Conservation (phyloP, 2,329 filamentous ascomycete genomes). For the Diplodia seriata region DNA sequence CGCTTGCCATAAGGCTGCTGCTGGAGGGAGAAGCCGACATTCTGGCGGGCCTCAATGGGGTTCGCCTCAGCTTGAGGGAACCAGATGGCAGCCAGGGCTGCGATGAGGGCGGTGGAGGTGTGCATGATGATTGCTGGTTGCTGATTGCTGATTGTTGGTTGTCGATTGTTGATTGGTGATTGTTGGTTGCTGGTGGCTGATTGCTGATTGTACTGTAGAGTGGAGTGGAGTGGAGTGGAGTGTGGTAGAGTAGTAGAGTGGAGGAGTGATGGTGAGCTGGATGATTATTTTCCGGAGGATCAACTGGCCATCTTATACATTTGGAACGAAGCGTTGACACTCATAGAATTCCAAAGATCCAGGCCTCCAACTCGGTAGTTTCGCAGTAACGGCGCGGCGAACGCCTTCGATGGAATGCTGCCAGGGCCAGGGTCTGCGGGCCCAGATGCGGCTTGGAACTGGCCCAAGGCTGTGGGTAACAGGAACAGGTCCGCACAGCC, state of each 20-base stretch:
- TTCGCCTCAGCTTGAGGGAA: neutral
- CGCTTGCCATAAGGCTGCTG: constrained; percentile 15
- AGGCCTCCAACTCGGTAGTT: neutral
- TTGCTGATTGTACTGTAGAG: neutral
- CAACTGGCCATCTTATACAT: constrained; percentile 13
- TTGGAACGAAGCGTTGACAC: neutral
- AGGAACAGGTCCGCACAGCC: neutral
- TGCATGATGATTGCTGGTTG: constrained; percentile 10
- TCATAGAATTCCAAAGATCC: neutral
- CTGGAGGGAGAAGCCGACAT: constrained; percentile 4
- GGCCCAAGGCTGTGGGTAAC: neutral
- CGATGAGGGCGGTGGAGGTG: constrained; percentile 1
- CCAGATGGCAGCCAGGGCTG: constrained; percentile 20
- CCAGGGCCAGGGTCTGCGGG: constrained; percentile 2
- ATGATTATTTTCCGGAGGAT: neutral
- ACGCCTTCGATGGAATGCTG: neutral
- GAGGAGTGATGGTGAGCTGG: neutral
- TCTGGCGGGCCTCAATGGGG: constrained; percentile 2
- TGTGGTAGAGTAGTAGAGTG: neutral
- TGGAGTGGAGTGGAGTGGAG: neutral
- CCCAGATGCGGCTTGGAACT: constrained; percentile 3
- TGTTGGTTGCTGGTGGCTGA: too few species aligned
- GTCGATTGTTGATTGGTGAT: neutral
- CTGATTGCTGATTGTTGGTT: too few species aligned
- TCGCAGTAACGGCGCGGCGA: neutral